A percentile compares a stretch with the other conserved stretches of the same genome.
Evolutionary conservation across 306 rosid species (phyloP).

Genomic region (Vicia villosa): DNA sequence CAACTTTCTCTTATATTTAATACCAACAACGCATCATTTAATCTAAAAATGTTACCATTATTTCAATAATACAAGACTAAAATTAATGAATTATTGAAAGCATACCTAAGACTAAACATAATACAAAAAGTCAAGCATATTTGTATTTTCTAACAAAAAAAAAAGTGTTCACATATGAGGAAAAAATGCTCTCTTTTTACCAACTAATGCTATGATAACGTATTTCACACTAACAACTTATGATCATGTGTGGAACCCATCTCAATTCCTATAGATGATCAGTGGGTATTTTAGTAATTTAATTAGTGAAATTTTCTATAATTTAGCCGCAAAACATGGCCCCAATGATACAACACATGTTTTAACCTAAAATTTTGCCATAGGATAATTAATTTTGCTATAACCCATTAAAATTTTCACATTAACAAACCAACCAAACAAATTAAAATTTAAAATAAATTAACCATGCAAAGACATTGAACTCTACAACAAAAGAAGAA

Average conservation of each 20-base stretch:
- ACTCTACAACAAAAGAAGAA: slow-evolving; percentile 38
- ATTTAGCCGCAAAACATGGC: slow-evolving; percentile 75
- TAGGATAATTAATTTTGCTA: slow-evolving; percentile 21
- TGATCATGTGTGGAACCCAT: slow-evolving; percentile 46
- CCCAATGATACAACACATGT: slow-evolving; percentile 31
- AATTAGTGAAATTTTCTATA: slow-evolving; percentile 31
- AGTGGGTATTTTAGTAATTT: slow-evolving; percentile 38
- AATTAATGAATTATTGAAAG: background rate
- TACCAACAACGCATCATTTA: too few species aligned
- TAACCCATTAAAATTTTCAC: slow-evolving; percentile 34
- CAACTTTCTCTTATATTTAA: too few species aligned
- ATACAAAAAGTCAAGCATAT: slow-evolving; percentile 23
- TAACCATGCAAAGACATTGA: slow-evolving; percentile 16
- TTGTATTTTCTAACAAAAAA: slow-evolving; percentile 18
- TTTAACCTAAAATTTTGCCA: slow-evolving; percentile 19
- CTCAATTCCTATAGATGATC: background rate
- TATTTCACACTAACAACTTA: background rate
- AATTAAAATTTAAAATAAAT: background rate
- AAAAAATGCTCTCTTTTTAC: slow-evolving; percentile 33
- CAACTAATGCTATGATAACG: slow-evolving; percentile 35
- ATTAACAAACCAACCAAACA: slow-evolving; percentile 13
- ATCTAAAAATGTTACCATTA: background rate
- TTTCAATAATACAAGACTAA: background rate
- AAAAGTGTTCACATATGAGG: slow-evolving; percentile 29
- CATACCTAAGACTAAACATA: background rate